phyloP scores from a whole-genome alignment of 1,139 yeast species.

The Debaryomyces fabryi region DNA sequence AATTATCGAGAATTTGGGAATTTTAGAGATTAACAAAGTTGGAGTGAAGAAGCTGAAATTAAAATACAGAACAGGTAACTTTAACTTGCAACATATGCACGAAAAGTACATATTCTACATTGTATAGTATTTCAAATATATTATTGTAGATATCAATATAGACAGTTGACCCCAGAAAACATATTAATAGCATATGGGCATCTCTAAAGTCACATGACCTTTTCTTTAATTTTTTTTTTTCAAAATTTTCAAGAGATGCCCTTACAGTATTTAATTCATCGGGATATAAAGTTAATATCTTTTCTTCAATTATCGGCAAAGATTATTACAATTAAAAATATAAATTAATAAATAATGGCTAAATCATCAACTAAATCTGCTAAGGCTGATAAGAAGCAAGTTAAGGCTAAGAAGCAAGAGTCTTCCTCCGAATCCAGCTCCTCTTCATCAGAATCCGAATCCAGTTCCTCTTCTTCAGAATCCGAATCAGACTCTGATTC shows the following conservation, averaged over 20 bases:
- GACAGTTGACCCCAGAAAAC: constrained; percentile 6
- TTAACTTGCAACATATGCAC: too few relatives aligned
- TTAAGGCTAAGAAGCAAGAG: constrained; percentile 33
- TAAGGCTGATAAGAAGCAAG: constrained; percentile 29
- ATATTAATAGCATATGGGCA: neutral
- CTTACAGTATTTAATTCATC: constrained; percentile 8
- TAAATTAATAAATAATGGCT: constrained; percentile 26
- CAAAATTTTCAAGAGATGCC: constrained; percentile 15
- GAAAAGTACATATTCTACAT: too few relatives aligned
- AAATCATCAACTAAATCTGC: constrained; percentile 30
- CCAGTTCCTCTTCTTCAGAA: constrained; percentile 23
- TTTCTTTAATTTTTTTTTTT: constrained; percentile 3
- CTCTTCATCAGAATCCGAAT: constrained; percentile 27
- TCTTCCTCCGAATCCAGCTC: constrained; percentile 20
- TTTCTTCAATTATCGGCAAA: neutral
- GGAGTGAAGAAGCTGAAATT: too few relatives aligned
- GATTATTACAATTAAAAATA: constrained; percentile 1
- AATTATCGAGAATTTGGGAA: too few relatives aligned
- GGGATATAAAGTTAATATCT: neutral
- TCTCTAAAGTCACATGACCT: neutral
- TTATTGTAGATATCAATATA: neutral
- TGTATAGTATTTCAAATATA: too few relatives aligned
- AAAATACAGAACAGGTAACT: too few relatives aligned
- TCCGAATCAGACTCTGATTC: constrained; percentile 18
- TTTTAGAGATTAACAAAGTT: neutral